Conservation (phyloP, 148 eudicot genomes). For the Silene uniflora region DNA sequence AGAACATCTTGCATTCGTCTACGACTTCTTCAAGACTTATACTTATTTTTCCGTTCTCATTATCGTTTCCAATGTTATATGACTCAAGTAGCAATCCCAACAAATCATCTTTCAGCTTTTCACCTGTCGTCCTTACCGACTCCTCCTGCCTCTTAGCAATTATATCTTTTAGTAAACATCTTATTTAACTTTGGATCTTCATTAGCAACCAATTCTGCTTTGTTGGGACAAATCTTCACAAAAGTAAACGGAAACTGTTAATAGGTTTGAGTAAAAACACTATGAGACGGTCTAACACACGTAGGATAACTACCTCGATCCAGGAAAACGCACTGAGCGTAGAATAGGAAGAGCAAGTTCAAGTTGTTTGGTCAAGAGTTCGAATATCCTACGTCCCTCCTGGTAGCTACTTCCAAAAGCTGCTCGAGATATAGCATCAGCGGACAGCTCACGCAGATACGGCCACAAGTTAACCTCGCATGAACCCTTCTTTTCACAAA, state of each 20-base stretch:
- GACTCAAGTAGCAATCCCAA: slow-evolving; percentile 26
- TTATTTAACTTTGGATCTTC: not conserved
- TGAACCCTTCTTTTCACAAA: slow-evolving; percentile 14
- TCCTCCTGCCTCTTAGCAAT: slow-evolving; percentile 19
- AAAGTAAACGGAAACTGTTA: no score
- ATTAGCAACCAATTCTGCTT: slow-evolving; percentile 17
- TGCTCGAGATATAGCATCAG: slow-evolving; percentile 35
- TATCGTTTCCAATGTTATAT: not conserved
- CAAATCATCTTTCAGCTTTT: slow-evolving; percentile 13
- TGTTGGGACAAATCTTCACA: slow-evolving; percentile 19
- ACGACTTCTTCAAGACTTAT: slow-evolving; percentile 25
- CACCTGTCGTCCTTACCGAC: not conserved
- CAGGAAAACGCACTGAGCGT: slow-evolving; percentile 26
- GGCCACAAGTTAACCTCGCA: slow-evolving; percentile 34
- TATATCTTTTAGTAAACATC: slow-evolving; percentile 4
- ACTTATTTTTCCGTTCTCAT: slow-evolving; percentile 5
- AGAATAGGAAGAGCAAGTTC: slow-evolving; percentile 6
- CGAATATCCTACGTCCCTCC: slow-evolving; percentile 30
- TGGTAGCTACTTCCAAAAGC: slow-evolving; percentile 38
- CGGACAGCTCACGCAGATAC: slow-evolving; percentile 20
- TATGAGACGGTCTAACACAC: slow-evolving; percentile 15
- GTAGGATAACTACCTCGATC: slow-evolving; percentile 25
- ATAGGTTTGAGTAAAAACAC: no score
- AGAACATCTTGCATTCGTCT: slow-evolving; percentile 34
- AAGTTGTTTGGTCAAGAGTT: slow-evolving; percentile 29